Percentiles rank a stretch among this genome's conserved stretches.
Conservation (phyloP, 2,329 filamentous ascomycete genomes). For the Pochonia chlamydosporia region DNA sequence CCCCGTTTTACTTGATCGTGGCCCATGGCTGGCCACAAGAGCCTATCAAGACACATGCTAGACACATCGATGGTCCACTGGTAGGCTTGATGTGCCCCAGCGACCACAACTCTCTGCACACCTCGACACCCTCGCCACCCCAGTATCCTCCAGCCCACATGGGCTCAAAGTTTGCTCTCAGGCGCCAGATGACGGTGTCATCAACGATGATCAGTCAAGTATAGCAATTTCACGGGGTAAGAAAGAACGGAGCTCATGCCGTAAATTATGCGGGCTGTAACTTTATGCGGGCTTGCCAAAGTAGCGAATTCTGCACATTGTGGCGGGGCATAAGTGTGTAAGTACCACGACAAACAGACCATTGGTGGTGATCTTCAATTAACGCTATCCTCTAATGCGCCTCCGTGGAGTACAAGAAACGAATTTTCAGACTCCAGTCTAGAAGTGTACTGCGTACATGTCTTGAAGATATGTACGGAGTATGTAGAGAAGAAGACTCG, state of each 20-base stretch:
- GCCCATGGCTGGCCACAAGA: not conserved
- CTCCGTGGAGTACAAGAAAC: no score
- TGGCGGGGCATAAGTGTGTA: no score
- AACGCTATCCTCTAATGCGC: no score
- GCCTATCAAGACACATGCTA: not conserved
- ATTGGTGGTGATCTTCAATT: no score
- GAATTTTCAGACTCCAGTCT: no score
- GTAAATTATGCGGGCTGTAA: not conserved
- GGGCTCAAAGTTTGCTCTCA: not conserved
- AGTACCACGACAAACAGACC: no score
- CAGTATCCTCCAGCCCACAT: not conserved
- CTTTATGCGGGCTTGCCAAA: no score
- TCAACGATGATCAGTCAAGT: not conserved
- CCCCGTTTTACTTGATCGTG: slow-evolving; percentile 32
- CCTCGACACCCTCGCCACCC: not conserved
- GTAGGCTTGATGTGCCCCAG: not conserved
- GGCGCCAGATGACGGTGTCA: not conserved
- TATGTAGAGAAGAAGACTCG: no score
- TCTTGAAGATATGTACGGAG: no score
- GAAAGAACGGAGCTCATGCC: not conserved
- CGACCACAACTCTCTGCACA: not conserved
- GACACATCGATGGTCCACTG: not conserved
- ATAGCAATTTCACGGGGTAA: not conserved
- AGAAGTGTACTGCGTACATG: no score
- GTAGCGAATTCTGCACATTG: no score